A percentile compares a stretch with the other conserved stretches of the same genome.
phyloP scores from a whole-genome alignment of 257 asterid species.

The Nicotiana noctiflora region DNA sequence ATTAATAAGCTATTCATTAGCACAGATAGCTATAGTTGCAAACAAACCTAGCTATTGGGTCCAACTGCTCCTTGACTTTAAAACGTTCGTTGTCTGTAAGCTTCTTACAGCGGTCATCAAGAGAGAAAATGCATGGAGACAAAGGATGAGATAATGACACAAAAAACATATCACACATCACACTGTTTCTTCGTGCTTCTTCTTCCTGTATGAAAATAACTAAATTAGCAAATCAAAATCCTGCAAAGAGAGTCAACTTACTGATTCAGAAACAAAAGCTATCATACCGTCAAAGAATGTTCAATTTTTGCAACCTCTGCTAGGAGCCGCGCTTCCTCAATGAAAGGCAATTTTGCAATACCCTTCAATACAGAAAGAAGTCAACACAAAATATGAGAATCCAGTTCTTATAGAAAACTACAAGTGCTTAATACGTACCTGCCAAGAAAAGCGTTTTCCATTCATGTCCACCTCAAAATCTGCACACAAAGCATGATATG shows the following conservation, averaged over 20 bases:
- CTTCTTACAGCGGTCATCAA: constrained; percentile 77
- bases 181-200: constrained; percentile 83
- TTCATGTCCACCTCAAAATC: constrained; percentile 27
- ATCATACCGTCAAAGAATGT: constrained; percentile 32
- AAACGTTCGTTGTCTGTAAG: constrained; percentile 45
- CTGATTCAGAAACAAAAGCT: background rate
- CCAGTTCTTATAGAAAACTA: background rate
- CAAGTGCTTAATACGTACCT: constrained; percentile 22
- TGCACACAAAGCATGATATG: constrained; percentile 1
- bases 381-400: background rate
- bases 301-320: constrained; percentile 35
- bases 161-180: constrained; percentile 84
- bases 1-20: background rate
- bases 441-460: constrained; percentile 56
- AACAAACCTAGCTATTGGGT: constrained; percentile 86
- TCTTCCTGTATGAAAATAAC: constrained; percentile 57
- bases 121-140: constrained; percentile 84
- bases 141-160: constrained; percentile 72
- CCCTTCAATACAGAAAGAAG: constrained; percentile 25
- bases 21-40: constrained; percentile 8
- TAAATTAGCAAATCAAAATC: constrained; percentile 7
- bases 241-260: background rate
- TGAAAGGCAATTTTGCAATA: constrained; percentile 44
- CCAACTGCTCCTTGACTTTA: constrained; percentile 58
- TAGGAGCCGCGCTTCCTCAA: constrained; percentile 49